Evolutionary conservation across 768 basidiomycete genomes (phyloP).

Genomic region (Tricholoma furcatifolium): DNA sequence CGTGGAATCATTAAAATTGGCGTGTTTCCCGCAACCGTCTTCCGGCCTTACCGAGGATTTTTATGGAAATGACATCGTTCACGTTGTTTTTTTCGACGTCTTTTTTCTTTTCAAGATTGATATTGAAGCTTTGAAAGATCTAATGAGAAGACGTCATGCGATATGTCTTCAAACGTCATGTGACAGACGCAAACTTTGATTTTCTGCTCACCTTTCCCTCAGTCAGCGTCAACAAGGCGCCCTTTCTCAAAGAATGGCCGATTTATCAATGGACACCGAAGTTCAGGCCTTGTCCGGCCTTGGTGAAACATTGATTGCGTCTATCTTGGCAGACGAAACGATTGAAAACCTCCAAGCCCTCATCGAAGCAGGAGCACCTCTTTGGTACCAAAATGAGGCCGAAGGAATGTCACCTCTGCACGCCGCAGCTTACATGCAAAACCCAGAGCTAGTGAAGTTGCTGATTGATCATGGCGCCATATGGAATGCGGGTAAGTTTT

Average conservation of each 20-base stretch:
- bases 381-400: constrained; percentile 86
- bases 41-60: too few species aligned
- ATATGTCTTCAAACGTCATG: too few species aligned
- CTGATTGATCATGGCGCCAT: constrained; percentile 82
- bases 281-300: constrained; percentile 48
- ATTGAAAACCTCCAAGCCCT: constrained; percentile 46
- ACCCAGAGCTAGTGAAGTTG: constrained; percentile 57
- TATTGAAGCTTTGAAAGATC: too few species aligned
- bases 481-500: constrained; percentile 79
- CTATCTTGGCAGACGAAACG: constrained; percentile 50
- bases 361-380: constrained; percentile 67
- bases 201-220: neutral
- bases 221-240: neutral
- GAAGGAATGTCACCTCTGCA: constrained; percentile 85
- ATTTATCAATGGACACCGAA: constrained; percentile 7
- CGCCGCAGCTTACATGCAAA: constrained; percentile 77
- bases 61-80: too few species aligned
- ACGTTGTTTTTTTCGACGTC: too few species aligned
- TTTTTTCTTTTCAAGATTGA: too few species aligned
- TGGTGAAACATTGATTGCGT: constrained; percentile 58
- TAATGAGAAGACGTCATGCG: too few species aligned
- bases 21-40: too few species aligned
- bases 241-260: constrained; percentile 22
- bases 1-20: too few species aligned
- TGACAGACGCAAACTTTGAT: too few species aligned